Base-by-base conservation (phyloP, 331 rosid species). In the Prunus yedoensis region DNA sequence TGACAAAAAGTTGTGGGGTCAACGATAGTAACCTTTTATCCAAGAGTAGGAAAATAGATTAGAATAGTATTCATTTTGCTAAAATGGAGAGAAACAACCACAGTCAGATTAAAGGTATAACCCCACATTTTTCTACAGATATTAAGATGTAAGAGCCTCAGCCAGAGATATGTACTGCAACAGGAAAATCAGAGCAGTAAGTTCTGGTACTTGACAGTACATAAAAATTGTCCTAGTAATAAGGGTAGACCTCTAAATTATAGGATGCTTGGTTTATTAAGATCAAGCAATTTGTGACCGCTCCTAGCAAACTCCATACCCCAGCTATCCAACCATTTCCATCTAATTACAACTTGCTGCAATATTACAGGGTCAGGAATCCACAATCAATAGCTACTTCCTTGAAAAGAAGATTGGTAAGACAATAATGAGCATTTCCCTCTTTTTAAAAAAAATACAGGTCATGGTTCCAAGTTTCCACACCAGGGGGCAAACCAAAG, bases 311-410 rank as follows among this genome's bases (percentile, higher is more conserved):
- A 38, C 43, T 38, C 43, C 43, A 38, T 38, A 38, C 79, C n/a
- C 83, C 81, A 82, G 84, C 87, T 68, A 38, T 74, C 72, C 74
- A 23, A 83, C 84, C 84, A 84, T 76, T 57, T 77, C 72, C 73
- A 71, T 51, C 86, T 56, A 89, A 82, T 6, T 43, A 45, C 50
- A 13, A 38, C 21, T 80, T 81, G 82, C 82, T 81, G 79, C 66
- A 81, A 57, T 68, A 80, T 68, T 28, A 67, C 58, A 61, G 69
- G 70, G 30, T 62, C 75, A 77, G 76, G 80, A 45, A 85, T 62
- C 81, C 85, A 14, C 43, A 71, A 38, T 38, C 54, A 66, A 28
- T 68, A 85, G 43, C 43, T 0, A 38, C 43, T 6, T 38, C 43
- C 43, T 1, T 0, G 9, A 38, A 49, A 49, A 49, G 58, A 53